Conservation (phyloP, 345 rosid genomes). For the Hevea brasiliensis region DNA sequence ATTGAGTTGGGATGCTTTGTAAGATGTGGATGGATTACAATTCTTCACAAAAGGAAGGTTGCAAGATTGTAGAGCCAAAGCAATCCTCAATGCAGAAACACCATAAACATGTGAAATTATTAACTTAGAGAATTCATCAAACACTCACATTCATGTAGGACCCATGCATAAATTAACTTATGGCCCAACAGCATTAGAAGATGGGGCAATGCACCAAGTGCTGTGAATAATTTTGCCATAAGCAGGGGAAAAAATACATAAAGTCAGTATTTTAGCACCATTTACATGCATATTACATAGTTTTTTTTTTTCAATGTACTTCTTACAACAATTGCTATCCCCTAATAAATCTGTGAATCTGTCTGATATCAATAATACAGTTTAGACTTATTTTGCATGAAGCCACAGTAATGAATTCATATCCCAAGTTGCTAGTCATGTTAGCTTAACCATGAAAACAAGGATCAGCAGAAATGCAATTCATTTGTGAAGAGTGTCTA, state of each 20-base stretch:
- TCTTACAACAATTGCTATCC: not conserved
- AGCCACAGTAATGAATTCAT: not conserved
- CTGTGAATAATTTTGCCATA: not conserved
- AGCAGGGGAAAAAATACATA: not conserved
- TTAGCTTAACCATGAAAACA: not conserved
- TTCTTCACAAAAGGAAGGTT: not conserved
- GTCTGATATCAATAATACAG: not conserved
- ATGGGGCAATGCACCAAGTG: not conserved
- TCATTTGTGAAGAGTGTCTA: not conserved
- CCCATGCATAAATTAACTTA: not conserved
- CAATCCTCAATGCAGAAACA: not conserved
- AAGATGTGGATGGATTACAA: not conserved
- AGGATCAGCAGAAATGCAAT: not conserved
- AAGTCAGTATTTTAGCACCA: not conserved
- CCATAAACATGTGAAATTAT: not conserved
- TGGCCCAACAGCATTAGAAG: not conserved
- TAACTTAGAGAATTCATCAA: not conserved
- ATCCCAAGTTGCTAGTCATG: not conserved
- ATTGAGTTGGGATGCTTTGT: not conserved
- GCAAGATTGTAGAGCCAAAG: slow-evolving; percentile 1
- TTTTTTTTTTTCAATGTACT: not conserved
- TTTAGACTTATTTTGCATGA: not conserved
- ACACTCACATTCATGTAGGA: not conserved
- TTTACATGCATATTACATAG: not conserved
- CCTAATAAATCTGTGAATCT: not conserved